These are phyloP conservation scores for Mucor saturninus DNA, from an alignment of 371 early-diverging fungal species.

Conservation along the genomic window DNA sequence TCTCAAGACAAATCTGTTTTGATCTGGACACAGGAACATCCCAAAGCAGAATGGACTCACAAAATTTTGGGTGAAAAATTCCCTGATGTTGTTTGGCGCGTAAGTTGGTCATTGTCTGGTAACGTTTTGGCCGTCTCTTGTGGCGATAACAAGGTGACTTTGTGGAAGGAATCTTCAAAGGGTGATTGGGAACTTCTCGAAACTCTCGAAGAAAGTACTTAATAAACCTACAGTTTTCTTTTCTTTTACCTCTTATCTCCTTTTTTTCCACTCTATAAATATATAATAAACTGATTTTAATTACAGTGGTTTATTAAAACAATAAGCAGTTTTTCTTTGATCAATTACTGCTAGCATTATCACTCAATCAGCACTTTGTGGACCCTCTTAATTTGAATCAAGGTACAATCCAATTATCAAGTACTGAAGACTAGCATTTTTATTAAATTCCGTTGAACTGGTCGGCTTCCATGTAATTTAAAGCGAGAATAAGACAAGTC, in stretches of 20 bases:
- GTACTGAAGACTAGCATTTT: no score
- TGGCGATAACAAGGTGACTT: constrained; percentile 94
- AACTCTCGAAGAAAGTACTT: constrained; percentile 74
- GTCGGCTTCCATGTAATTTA: no score
- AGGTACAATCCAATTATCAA: no score
- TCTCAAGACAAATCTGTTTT: constrained; percentile 96
- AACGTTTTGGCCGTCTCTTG: constrained; percentile 95
- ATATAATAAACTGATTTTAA: no score
- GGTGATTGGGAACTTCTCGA: constrained; percentile 91
- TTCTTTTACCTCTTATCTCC: constrained; percentile 12
- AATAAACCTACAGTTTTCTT: constrained; percentile 21
- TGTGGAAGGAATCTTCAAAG: constrained; percentile 93
- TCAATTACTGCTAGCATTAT: background rate
- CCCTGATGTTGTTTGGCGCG: constrained; percentile 95
- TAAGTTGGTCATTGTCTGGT: constrained; percentile 92
- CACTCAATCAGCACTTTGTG: no score
- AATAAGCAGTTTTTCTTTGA: constrained; percentile 6
- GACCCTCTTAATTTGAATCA: no score
- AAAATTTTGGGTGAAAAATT: constrained; percentile 82
- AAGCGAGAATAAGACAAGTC: no score
- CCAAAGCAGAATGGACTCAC: constrained; percentile 73
- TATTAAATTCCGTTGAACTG: no score
- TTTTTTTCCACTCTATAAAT: background rate
- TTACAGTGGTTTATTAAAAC: constrained; percentile 1
- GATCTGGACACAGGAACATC: constrained; percentile 92